A percentile compares a stretch with the other conserved stretches of the same genome.
phyloP scores from a whole-genome alignment of 23 red algal species.

The Pyropia yezoensis region DNA sequence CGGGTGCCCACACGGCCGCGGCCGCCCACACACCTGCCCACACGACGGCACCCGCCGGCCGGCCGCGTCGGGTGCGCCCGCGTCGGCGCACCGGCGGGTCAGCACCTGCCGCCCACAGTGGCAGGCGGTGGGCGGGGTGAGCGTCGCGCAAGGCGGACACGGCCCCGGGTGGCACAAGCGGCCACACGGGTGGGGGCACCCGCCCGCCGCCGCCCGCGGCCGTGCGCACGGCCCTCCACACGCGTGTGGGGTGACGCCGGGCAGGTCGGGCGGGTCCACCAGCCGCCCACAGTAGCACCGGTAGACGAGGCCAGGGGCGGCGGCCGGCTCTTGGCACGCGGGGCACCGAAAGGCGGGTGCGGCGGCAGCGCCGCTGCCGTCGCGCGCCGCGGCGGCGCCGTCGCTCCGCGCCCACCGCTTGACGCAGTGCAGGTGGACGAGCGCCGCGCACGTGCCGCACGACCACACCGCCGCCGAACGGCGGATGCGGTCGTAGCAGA shows the following conservation, averaged over 20 bases:
- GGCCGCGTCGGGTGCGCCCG: not conserved
- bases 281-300: conserved; percentile 48
- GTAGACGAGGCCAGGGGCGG: conserved; percentile 4
- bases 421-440: conserved; percentile 54
- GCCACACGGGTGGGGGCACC: conserved; percentile 47
- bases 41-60: conserved; percentile 17
- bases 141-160: conserved; percentile 6
- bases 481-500: conserved; percentile 59
- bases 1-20: conserved; percentile 26
- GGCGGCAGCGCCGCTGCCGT: not conserved
- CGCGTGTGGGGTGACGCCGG: conserved; percentile 34
- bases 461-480: conserved; percentile 34
- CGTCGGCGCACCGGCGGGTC: not conserved
- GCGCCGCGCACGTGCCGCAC: conserved; percentile 43
- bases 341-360: conserved; percentile 23
- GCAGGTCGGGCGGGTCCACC: conserved; percentile 32
- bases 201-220: not conserved
- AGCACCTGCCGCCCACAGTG: conserved; percentile 8
- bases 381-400: not conserved
- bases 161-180: conserved; percentile 72
- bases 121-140: not conserved
- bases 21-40: conserved; percentile 12
- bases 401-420: conserved; percentile 35
- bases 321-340: conserved; percentile 23
- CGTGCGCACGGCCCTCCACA: conserved; percentile 56